Evolutionary conservation across 305 asterid species (phyloP), one percentile per base, ranked within the genome.

Genomic region (Rubia balearica): DNA sequence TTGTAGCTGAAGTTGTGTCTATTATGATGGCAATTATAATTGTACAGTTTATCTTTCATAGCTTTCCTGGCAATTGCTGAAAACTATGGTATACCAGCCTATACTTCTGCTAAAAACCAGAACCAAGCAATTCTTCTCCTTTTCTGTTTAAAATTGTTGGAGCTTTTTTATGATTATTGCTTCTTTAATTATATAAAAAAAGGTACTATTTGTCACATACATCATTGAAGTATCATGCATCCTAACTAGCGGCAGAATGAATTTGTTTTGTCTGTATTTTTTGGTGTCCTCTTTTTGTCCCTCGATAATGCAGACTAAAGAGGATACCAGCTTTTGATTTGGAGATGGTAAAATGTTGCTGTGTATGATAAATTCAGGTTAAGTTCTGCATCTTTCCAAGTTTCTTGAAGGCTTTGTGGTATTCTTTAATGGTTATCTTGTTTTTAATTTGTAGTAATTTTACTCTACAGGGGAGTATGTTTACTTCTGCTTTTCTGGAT

Each of bases 311-410:
- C 8, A 16, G 36, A 57, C 10, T 57, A 27, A 22, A 57, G 62
- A 57, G 62, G 62, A 22, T 57, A 57, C 16, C 62, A 57, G 14
- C 16, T 57, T 57, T 57, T 57, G 36, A 57, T 57, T 57, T 57
- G 7, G 7, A 57, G 62, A 11, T 57, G 36, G 61, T 53, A 53
- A 19, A 53, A n/a, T 55, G 61, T 11, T n/a, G 61, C 61, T 55
- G 61, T n/a, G 12, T 55, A 55, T 55, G 24, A 21, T 55, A 17
- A n/a, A n/a, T 55, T 55, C 61, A 17, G 27, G 24, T 55, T 8
- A 55, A 7, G 27, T 55, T 55, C 17, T 7, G 61, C 27, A n/a
- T 21, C 61, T 53, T 6, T 19, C 61, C 24, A n/a, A 17, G 30
- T 55, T 19, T 55, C 61, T 55, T 55, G 61, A 21, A 55, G 61